These are phyloP conservation scores for Flaveria trinervia DNA, from an alignment of 129 eudicot species.

Conservation along the genomic window DNA sequence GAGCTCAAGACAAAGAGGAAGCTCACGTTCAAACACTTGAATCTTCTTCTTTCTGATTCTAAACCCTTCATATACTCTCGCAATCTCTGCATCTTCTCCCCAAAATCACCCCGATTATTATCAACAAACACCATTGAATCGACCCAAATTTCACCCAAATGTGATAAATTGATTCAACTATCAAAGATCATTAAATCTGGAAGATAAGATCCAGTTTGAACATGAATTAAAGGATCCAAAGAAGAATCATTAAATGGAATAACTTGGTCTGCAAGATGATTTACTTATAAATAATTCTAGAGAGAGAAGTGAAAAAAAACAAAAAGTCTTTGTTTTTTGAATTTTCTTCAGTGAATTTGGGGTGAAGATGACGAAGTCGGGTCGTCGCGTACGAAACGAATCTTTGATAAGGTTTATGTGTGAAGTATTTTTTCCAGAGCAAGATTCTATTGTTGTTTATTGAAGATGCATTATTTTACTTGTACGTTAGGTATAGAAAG, in stretches of 20 bases:
- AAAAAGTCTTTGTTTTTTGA: not conserved
- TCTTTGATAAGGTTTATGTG: conserved; percentile 28
- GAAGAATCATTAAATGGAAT: conserved; percentile 64
- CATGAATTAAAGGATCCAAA: conserved; percentile 72
- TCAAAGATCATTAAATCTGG: conserved; percentile 35
- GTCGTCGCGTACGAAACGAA: conserved; percentile 86
- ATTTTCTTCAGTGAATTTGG: conserved; percentile 18
- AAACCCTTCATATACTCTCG: conserved; percentile 59
- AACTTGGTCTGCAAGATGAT: conserved; percentile 52
- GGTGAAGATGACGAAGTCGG: conserved; percentile 58
- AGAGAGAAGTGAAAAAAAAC: conserved; percentile 22
- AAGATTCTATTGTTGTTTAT: not conserved
- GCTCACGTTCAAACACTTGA: conserved; percentile 81
- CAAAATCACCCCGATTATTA: conserved; percentile 30
- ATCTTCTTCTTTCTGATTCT: conserved; percentile 74
- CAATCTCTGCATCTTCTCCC: conserved; percentile 62
- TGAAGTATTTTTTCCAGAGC: not conserved
- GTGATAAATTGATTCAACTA: not conserved
- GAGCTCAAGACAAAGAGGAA: conserved; percentile 84
- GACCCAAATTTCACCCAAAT: not conserved
- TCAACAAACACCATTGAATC: conserved; percentile 33
- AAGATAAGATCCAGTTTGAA: conserved; percentile 47
- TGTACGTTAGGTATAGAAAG: not conserved
- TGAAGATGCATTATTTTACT: rapidly evolving
- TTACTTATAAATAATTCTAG: conserved; percentile 23